A percentile compares a stretch with the other conserved stretches of the same genome.
Conservation (phyloP, 108 stramenopile species). For the Nitzschia sp. region DNA sequence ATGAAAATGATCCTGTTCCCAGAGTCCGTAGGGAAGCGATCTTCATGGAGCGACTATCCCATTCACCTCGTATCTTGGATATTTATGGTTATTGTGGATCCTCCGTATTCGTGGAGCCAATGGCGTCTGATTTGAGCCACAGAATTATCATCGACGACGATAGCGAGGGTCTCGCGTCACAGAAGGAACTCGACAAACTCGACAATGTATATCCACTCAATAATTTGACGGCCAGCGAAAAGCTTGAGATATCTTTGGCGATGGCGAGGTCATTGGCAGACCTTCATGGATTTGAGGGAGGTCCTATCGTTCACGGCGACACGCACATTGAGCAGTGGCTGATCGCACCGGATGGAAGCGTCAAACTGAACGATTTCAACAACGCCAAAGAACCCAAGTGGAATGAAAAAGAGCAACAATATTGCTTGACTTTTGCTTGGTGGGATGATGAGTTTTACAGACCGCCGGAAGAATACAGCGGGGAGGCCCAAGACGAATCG, state of each 20-base stretch:
- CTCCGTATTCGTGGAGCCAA: constrained; percentile 46
- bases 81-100: constrained; percentile 78
- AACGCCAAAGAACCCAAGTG: constrained; percentile 61
- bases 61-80: constrained; percentile 57
- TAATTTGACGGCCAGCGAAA: constrained; percentile 56
- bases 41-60: constrained; percentile 69
- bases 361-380: constrained; percentile 85
- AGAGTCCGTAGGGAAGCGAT: constrained; percentile 63
- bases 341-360: constrained; percentile 30
- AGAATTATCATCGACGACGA: constrained; percentile 29
- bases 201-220: constrained; percentile 53
- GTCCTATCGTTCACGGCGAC: constrained; percentile 45
- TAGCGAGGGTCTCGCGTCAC: constrained; percentile 33
- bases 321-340: constrained; percentile 81
- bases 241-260: constrained; percentile 54
- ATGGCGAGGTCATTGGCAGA: constrained; percentile 74
- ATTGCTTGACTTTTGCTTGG: constrained; percentile 32
- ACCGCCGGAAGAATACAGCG: constrained; percentile 61
- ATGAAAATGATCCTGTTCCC: neutral
- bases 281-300: constrained; percentile 65
- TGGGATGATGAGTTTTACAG: constrained; percentile 35
- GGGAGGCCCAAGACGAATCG: constrained; percentile 51
- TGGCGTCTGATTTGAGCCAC: constrained; percentile 45
- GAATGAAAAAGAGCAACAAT: constrained; percentile 45
- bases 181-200: constrained; percentile 46